Percentiles rank a stretch among this genome's conserved stretches.
phyloP scores from a whole-genome alignment of 2,329 filamentous ascomycete species.

The Cryphonectria nitschkei region DNA sequence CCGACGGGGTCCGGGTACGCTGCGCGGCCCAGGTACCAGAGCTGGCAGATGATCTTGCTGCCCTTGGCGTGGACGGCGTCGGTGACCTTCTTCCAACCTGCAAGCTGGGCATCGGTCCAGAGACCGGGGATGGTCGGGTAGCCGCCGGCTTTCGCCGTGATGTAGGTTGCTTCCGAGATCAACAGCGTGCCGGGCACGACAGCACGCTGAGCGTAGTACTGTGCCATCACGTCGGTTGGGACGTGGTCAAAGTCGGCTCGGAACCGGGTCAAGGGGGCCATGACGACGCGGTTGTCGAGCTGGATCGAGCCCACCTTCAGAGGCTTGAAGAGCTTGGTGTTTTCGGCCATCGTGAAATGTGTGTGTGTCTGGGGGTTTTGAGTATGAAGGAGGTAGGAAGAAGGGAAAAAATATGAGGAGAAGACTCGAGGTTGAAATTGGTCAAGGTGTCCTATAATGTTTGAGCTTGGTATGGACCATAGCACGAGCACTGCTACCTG shows the following conservation, averaged over 20 bases:
- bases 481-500: neutral
- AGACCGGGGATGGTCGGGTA: constrained; percentile 59
- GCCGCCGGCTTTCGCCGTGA: constrained; percentile 52
- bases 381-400: too few species aligned
- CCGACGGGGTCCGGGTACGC: constrained; percentile 39
- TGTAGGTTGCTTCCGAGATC: constrained; percentile 61
- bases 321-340: constrained; percentile 47
- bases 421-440: neutral
- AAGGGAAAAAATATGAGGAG: neutral
- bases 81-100: constrained; percentile 63
- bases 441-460: neutral
- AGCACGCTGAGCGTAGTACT: constrained; percentile 38
- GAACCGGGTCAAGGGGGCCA: constrained; percentile 62
- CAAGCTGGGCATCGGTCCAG: constrained; percentile 58
- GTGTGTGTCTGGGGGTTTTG: neutral
- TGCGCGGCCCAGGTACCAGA: constrained; percentile 66
- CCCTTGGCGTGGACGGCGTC: constrained; percentile 66
- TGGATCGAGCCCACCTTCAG: constrained; percentile 45
- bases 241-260: constrained; percentile 48
- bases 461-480: neutral
- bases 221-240: constrained; percentile 29
- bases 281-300: constrained; percentile 51
- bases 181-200: constrained; percentile 50
- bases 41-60: constrained; percentile 64
- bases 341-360: constrained; percentile 23